Base-by-base conservation (phyloP, 2,329 filamentous ascomycete species). In the Rhynchosporium secalis region DNA sequence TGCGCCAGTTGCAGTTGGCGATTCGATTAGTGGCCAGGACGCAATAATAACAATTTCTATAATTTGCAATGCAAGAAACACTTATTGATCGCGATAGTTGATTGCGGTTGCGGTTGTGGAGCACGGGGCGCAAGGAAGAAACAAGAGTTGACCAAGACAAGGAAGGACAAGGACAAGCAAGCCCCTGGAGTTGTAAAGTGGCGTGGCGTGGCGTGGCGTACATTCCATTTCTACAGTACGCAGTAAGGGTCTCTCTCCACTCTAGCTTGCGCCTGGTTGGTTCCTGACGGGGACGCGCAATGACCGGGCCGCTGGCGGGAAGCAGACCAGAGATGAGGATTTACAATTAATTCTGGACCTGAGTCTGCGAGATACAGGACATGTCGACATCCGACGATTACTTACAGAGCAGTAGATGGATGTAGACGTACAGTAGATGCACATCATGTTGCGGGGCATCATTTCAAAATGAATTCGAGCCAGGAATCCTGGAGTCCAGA, bases 251-350 rank as follows among this genome's bases (percentile, higher is more conserved):
- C 41, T n/a, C 9, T 10, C 9, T 10, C 15, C 7, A 7, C 15
- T 41, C 41, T n/a, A 45, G 41, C 41, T 15, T 13, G 3, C 3
- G 9, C 29, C 13, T 28, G 13, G 20, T 10, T 5, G 13, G 47
- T 13, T 51, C 1, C 29, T 31, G 29, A 4, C 26, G 3, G 10
- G 51, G 28, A 33, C 20, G 43, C 38, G 54, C 54, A 45, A 56
- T 36, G 41, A 28, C 38, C 10, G 13, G 52, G 7, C 43, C 54
- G 26, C 43, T 40, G 31, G 28, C 3, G 26, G 52, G 54, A 8
- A 56, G 43, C n/a, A 46, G 20, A 20, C n/a, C 4, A n/a, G 36
- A 56, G 41, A 61, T 61, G 58, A 64, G 49, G 58, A 64, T 64
- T 61, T 58, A 41, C 58, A 20, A 55, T 49, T 55, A 58, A 10